A percentile compares a stretch with the other conserved stretches of the same genome.
Conservation (phyloP, 164 flowering plant genomes). For the Cinnamomum chago region DNA sequence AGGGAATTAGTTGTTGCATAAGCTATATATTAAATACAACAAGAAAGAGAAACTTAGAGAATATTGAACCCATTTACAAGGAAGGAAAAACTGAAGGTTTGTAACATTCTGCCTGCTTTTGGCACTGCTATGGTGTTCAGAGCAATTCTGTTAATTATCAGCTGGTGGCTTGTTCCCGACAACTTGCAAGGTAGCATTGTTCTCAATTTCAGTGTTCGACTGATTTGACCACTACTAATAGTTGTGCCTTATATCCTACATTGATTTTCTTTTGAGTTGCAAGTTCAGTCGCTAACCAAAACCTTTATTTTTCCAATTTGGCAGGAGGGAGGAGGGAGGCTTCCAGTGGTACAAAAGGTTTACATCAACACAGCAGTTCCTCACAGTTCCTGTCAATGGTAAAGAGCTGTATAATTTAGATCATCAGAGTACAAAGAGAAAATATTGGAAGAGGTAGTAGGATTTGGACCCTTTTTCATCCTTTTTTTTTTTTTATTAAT, state of each 20-base stretch:
- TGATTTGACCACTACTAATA: background rate
- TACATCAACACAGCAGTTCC: constrained; percentile 15
- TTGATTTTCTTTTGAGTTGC: background rate
- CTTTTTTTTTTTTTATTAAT: background rate
- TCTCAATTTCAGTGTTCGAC: background rate
- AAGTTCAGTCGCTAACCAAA: constrained; percentile 5
- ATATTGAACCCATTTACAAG: too few species aligned
- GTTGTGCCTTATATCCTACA: background rate
- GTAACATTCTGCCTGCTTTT: background rate
- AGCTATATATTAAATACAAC: too few species aligned
- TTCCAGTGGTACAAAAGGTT: constrained; percentile 17
- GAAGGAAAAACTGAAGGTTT: too few species aligned
- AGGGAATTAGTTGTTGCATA: too few species aligned
- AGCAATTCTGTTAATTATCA: background rate
- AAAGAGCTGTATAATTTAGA: constrained; percentile 27
- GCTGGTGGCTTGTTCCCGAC: background rate
- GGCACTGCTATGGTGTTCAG: background rate
- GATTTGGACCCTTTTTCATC: constrained; percentile 7
- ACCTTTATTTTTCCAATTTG: constrained; percentile 5
- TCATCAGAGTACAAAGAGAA: constrained; percentile 16
- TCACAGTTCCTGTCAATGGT: constrained; percentile 14
- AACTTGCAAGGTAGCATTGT: background rate
- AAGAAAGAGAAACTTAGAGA: too few species aligned
- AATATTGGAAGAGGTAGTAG: constrained; percentile 13
- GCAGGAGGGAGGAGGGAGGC: constrained; percentile 11